These are phyloP conservation scores for Osmanthus fragrans DNA, from an alignment of 257 asterid genomes.

Conservation along the genomic window DNA sequence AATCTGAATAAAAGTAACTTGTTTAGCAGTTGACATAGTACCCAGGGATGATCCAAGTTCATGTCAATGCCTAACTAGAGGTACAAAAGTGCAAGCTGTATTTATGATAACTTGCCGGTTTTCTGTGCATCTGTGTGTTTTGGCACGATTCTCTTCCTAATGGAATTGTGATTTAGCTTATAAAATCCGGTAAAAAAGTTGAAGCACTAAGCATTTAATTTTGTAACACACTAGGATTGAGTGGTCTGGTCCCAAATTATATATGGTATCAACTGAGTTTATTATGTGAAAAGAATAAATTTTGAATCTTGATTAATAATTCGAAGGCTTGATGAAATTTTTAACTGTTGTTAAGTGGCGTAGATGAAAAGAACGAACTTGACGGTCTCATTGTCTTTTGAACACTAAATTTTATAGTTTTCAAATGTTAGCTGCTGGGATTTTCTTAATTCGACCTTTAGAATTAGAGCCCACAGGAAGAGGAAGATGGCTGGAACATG, in stretches of 20 bases:
- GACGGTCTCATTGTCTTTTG: neutral
- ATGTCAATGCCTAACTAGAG: neutral
- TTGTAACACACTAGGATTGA: neutral
- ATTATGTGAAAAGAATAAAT: neutral
- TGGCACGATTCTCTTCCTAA: neutral
- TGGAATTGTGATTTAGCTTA: neutral
- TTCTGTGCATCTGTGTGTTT: neutral
- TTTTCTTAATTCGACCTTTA: neutral
- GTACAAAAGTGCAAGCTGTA: neutral
- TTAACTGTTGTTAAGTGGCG: neutral
- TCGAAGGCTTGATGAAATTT: neutral
- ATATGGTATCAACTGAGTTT: neutral
- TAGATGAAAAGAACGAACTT: neutral
- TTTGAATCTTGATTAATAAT: neutral
- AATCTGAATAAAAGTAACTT: neutral
- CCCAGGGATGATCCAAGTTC: neutral
- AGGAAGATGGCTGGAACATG: neutral
- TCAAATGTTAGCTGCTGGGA: neutral
- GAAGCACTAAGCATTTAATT: neutral
- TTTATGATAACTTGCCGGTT: neutral
- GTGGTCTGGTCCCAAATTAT: neutral
- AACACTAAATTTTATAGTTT: neutral
- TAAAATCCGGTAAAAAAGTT: neutral
- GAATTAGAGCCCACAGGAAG: conserved; percentile 3
- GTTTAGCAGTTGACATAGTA: neutral